These are phyloP conservation scores for Syzygium aromaticum DNA, from an alignment of 345 rosid genomes.

Conservation along the genomic window DNA sequence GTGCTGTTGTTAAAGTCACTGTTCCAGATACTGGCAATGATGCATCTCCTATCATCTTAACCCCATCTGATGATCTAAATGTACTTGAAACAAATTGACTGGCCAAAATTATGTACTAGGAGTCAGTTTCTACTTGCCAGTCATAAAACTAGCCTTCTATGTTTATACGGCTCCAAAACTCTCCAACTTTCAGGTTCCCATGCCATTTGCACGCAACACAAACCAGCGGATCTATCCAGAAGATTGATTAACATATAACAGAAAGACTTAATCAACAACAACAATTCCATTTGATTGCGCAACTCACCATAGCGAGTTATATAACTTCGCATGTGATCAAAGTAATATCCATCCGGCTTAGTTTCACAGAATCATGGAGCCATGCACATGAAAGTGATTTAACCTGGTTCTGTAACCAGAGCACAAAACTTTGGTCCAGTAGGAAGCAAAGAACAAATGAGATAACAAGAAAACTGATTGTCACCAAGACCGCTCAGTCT, in stretches of 20 bases:
- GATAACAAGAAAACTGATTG: not conserved
- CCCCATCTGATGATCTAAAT: not conserved
- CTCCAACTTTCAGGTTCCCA: not conserved
- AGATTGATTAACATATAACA: not conserved
- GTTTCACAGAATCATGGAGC: not conserved
- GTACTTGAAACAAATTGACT: not conserved
- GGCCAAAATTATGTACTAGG: not conserved
- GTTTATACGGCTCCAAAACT: not conserved
- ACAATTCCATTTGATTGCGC: not conserved
- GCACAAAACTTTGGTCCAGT: not conserved
- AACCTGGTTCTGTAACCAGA: not conserved
- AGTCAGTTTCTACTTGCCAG: not conserved
- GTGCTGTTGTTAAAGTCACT: not conserved
- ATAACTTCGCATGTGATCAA: not conserved
- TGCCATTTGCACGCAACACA: not conserved
- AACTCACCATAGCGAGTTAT: not conserved
- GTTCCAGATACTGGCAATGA: not conserved
- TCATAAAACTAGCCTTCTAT: not conserved
- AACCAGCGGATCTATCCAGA: not conserved
- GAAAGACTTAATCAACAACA: not conserved
- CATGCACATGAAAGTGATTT: not conserved
- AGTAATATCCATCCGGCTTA: not conserved
- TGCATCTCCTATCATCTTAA: not conserved
- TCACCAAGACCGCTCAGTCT: not conserved
- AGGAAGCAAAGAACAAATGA: not conserved